These are phyloP conservation scores for Plasmodium vivax DNA, from an alignment of 169 alveolate species.

Conservation along the genomic window DNA sequence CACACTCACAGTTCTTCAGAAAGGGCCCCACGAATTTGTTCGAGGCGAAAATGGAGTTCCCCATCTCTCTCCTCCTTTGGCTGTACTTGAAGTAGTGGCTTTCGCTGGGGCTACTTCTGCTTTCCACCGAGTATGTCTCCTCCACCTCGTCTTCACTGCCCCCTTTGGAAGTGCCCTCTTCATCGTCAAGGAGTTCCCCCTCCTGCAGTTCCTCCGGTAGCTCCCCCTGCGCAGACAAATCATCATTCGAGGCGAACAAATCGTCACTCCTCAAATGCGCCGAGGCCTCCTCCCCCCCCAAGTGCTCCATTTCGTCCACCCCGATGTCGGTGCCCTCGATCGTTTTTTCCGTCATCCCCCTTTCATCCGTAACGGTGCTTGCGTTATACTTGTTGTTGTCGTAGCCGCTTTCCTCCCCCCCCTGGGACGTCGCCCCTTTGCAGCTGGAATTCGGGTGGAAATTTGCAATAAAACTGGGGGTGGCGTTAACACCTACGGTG, in stretches of 20 bases:
- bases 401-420: neutral
- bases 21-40: slow-evolving; percentile 72
- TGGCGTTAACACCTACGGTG: no score
- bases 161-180: neutral
- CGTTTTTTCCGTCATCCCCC: neutral
- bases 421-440: neutral
- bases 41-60: slow-evolving; percentile 37
- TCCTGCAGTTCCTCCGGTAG: neutral
- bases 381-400: neutral
- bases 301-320: neutral
- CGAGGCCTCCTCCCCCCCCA: neutral
- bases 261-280: neutral
- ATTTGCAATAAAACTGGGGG: no score
- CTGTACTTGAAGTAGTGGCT: slow-evolving; percentile 19
- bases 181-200: neutral
- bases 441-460: neutral
- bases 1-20: slow-evolving; percentile 56
- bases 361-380: neutral
- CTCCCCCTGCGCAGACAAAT: neutral
- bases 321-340: neutral
- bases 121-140: neutral
- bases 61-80: slow-evolving; percentile 4
- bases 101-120: neutral
- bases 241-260: neutral
- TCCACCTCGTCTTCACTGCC: neutral